Evolutionary conservation across 1,139 yeast species (phyloP), one percentile per base, ranked within the genome.

Genomic region (Eremothecium sinecaudum): DNA sequence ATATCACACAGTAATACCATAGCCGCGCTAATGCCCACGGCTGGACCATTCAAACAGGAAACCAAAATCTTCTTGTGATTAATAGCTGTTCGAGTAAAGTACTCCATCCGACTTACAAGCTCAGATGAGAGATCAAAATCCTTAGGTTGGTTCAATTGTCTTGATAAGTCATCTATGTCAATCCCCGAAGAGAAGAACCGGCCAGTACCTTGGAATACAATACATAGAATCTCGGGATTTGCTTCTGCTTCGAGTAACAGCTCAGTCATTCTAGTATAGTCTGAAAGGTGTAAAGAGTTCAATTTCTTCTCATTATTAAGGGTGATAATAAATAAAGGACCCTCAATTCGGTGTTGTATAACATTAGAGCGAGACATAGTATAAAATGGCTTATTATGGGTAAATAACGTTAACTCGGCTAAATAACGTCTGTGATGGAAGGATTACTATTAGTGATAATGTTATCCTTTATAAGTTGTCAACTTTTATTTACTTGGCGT

Each of bases 161-260:
- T 59, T 16, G 56, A 56, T 12, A 62, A 55, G 13, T 65, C 61
- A 27, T 56, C 52, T 40, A 82, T 71, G 54, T 82, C 78, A 19
- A 94, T 95, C 24, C 96, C 96, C 5, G 94, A 82, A 23, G 87
- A 77, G 56, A 84, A 84, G 56, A 68, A 81, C 43, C 78, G 66
- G 2, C 95, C 95, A 0, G 80, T 66, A 24, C 84, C 66, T 50
- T 75, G 79, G 36, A 84, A 59, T 36, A 82, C 61, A 2, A 95
- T 84, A 21, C 74, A 69, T 7, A 71, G 56, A 0, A 92, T 77
- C 20, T 67, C 67, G 28, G 73, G 74, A 42, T 82, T 79, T n/a
- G 62, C 56, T 42, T 81, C 78, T 1, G 94, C 90, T 40, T 65
- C 55, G 44, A 75, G 75, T 14, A 84, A 60, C 20, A 71, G 61